Base-by-base conservation (phyloP, 352 stramenopile species). In the Nothophytophthora sp. region DNA sequence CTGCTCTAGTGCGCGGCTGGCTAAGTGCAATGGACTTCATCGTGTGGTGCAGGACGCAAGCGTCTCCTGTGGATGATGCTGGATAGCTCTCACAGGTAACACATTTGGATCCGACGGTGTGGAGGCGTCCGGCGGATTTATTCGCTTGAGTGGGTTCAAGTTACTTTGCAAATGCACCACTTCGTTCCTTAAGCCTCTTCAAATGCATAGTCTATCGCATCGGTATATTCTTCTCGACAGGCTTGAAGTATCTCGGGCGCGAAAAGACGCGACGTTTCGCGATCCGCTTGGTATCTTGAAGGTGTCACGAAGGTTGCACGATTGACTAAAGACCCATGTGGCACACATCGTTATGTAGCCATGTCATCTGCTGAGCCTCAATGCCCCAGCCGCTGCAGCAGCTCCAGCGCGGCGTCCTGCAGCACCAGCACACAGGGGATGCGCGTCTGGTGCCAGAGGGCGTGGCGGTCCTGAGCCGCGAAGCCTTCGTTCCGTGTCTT, bases 351-450 rank as follows among this genome's bases (percentile, higher is more conserved):
- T 30, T 19, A 61, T 57, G 28, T 30, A 56, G 43, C 38, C 50
- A 57, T 62, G 22, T 60, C 27, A 16, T 36, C 32, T 16, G 18
- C 11, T 48, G 41, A 37, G 28, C 30, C 29, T 29, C 30, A 18
- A 15, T 16, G 18, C 8, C 22, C 52, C 25, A 69, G 49, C 36
- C 33, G 44, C 18, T 30, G 28, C 9, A 86, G 56, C 38, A 90
- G 50, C 20, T 48, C 48, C 18, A 63, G 51, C 18, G 71, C 68
- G 3, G 48, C 46, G 16, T 74, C 72, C 30, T 67, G 51, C 16
- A 73, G 50, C 28, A 68, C 61, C 13, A 93, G 42, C 13, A 88
- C 76, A 19, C 72, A 80, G 11, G 83, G 83, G 34, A 94, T 92
- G 24, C 67, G 67, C n/a, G 79, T 66, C 13, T 60, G 36, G 18